Evolutionary conservation across 257 asterid species (phyloP).

Genomic region (Nicotiana noctiflora): DNA sequence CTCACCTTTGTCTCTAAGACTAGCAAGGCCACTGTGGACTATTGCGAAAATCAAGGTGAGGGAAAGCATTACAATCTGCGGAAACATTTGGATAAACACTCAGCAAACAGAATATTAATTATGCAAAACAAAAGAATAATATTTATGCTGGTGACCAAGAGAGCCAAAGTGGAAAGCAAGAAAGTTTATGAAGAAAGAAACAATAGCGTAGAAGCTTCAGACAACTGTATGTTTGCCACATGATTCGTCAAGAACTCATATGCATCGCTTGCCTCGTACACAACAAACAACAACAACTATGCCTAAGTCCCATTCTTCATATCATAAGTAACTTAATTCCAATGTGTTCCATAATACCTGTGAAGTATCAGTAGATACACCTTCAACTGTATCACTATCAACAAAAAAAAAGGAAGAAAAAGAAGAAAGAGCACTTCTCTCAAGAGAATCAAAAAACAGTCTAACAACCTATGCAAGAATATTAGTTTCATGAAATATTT

Average conservation of each 20-base stretch:
- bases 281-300: too few relatives aligned
- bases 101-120: not conserved
- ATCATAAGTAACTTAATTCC: not conserved
- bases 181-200: not conserved
- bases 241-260: not conserved
- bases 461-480: not conserved
- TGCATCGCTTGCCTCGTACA: not conserved
- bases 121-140: not conserved
- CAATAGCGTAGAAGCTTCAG: not conserved
- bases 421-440: not conserved
- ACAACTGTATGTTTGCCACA: not conserved
- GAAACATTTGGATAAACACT: constrained; percentile 5
- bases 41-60: constrained; percentile 72
- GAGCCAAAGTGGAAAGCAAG: not conserved
- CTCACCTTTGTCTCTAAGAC: constrained; percentile 94
- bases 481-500: not conserved
- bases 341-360: not conserved
- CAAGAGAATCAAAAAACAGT: not conserved
- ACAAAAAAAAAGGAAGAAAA: not conserved
- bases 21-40: constrained; percentile 96
- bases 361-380: not conserved
- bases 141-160: not conserved
- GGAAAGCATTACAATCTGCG: constrained; percentile 69
- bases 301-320: not conserved
- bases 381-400: not conserved